Percentiles rank a stretch among this genome's conserved stretches.
These are phyloP conservation scores for Cutaneotrichosporon cavernicola DNA, from an alignment of 1,284 basidiomycete species.

Conservation along the genomic window DNA sequence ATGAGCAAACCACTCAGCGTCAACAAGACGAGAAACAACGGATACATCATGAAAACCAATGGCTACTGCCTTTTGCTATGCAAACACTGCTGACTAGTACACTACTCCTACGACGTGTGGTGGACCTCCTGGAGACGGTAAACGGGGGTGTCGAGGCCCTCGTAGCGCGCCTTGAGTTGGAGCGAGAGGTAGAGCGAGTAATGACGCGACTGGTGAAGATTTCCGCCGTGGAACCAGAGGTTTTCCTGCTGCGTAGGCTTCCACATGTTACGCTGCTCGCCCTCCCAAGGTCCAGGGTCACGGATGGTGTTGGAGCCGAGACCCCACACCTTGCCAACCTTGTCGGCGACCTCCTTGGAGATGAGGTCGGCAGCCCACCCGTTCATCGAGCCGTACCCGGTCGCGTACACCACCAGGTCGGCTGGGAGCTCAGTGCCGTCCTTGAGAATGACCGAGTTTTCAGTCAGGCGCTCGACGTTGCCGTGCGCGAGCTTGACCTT, in stretches of 20 bases:
- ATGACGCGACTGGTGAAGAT: constrained; percentile 25
- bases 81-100: neutral
- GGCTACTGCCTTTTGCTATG: neutral
- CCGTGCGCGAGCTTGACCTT: constrained; percentile 32
- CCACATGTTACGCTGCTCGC: constrained; percentile 29
- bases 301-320: constrained; percentile 22
- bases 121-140: constrained; percentile 23
- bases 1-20: too few species aligned
- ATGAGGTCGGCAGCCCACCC: constrained; percentile 24
- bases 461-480: constrained; percentile 26
- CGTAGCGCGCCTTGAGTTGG: constrained; percentile 26
- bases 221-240: constrained; percentile 25
- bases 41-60: constrained; percentile 1
- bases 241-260: constrained; percentile 21
- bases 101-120: constrained; percentile 16
- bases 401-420: constrained; percentile 27
- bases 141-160: constrained; percentile 24
- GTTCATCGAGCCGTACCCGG: constrained; percentile 26
- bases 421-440: constrained; percentile 17
- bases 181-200: constrained; percentile 26
- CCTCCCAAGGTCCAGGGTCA: constrained; percentile 27
- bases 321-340: constrained; percentile 25
- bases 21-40: neutral
- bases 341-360: constrained; percentile 22
- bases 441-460: constrained; percentile 21